phyloP scores from a whole-genome alignment of 805 yeast species.

The Nakazawaea populi region DNA sequence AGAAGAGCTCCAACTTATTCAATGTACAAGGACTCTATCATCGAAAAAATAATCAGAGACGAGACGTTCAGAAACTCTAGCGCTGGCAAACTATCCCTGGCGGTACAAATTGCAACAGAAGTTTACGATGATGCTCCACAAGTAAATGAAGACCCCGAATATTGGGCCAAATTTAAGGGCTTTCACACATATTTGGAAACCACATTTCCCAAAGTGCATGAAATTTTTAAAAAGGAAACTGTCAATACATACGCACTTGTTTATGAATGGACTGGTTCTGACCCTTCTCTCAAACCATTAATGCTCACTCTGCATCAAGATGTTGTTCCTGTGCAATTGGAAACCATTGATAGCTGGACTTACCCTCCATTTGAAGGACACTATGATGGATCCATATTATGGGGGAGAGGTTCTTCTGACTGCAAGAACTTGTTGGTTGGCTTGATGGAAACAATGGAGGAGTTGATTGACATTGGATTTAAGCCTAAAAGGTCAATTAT shows the following conservation, averaged over 20 bases:
- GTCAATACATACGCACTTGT: conserved; percentile 60
- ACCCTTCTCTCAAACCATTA: conserved; percentile 49
- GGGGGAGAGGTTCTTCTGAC: conserved; percentile 75
- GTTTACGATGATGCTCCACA: conserved; percentile 44
- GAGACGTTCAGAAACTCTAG: conserved; percentile 28
- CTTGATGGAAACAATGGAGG: conserved; percentile 58
- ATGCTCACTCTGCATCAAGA: conserved; percentile 72
- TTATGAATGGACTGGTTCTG: conserved; percentile 55
- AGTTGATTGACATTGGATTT: conserved; percentile 43
- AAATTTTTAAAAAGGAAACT: conserved; percentile 38
- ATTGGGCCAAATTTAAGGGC: conserved; percentile 40
- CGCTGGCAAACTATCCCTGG: conserved; percentile 37
- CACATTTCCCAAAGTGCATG: conserved; percentile 50
- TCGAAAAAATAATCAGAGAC: conserved; percentile 27
- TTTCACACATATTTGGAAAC: conserved; percentile 49
- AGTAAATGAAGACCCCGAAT: conserved; percentile 42
- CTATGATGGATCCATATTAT: conserved; percentile 55
- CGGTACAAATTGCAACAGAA: conserved; percentile 49
- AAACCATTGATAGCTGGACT: conserved; percentile 51
- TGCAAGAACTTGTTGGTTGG: conserved; percentile 64
- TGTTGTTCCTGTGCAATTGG: conserved; percentile 67
- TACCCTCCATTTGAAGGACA: conserved; percentile 60
- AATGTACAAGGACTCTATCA: conserved; percentile 10
- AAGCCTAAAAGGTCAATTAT: conserved; percentile 55
- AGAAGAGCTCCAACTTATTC: conserved; percentile 14